Evolutionary conservation across 176 grass and related monocot species (phyloP).

Genomic region (Ananas comosus): DNA sequence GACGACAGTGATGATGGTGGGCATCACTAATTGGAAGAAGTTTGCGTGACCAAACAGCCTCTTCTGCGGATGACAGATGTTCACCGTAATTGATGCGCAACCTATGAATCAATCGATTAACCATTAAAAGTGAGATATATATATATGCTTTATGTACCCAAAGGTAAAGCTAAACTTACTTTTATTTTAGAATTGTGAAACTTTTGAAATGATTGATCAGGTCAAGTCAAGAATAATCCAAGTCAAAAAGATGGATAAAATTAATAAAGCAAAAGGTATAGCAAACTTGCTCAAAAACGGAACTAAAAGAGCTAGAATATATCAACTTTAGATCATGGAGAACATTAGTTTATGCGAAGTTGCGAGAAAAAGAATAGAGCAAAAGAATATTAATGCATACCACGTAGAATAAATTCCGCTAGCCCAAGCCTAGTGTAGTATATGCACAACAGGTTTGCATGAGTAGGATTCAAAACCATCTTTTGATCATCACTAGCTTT

Average conservation of each 20-base stretch:
- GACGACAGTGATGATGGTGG: neutral
- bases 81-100: too few species aligned
- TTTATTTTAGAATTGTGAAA: neutral
- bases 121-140: too few species aligned
- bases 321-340: constrained; percentile 9
- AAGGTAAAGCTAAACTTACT: neutral
- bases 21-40: neutral
- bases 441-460: neutral
- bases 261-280: neutral
- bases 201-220: neutral
- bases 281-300: neutral
- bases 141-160: neutral
- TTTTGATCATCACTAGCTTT: neutral
- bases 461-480: neutral
- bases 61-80: neutral
- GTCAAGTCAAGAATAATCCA: neutral
- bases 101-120: too few species aligned
- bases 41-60: neutral
- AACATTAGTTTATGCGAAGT: too few species aligned
- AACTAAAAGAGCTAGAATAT: neutral
- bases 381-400: neutral
- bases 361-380: neutral
- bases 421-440: neutral
- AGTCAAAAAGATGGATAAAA: neutral
- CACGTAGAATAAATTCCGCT: neutral